Percentiles rank a stretch among this genome's conserved stretches.
These are phyloP conservation scores for Linum lewisii DNA, from an alignment of 345 rosid species.

Conservation along the genomic window DNA sequence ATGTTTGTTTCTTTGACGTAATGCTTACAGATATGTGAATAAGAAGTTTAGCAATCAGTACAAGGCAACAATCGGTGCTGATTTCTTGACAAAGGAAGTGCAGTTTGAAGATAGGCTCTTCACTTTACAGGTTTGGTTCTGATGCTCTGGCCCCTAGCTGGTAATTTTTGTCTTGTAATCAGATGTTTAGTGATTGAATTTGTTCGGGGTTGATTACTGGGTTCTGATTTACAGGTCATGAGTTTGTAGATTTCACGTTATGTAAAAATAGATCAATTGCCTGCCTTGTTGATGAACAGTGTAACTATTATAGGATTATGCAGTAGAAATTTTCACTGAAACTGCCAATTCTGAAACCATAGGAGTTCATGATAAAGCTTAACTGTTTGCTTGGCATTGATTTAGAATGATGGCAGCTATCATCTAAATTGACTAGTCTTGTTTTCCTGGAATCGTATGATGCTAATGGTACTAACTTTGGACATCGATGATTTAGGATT, in stretches of 20 bases:
- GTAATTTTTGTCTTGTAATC: neutral
- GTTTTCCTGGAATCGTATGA: neutral
- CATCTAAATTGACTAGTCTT: neutral
- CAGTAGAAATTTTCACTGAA: too few relatives aligned
- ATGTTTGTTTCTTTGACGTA: slow-evolving; percentile 1
- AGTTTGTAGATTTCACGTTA: too few relatives aligned
- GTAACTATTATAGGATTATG: too few relatives aligned
- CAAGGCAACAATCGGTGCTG: slow-evolving; percentile 17
- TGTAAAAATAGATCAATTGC: too few relatives aligned
- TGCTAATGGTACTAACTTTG: neutral
- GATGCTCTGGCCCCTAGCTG: neutral
- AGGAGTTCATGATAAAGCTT: neutral
- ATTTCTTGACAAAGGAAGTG: slow-evolving; percentile 17
- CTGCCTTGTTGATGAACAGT: too few relatives aligned
- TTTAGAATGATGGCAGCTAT: neutral
- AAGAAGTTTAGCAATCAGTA: slow-evolving; percentile 17
- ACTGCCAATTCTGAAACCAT: neutral
- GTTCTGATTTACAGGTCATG: neutral
- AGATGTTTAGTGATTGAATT: neutral
- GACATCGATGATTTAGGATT: neutral
- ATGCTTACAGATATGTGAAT: slow-evolving; percentile 12
- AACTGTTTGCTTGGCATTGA: neutral
- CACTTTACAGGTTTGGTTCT: slow-evolving; percentile 12
- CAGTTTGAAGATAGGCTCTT: slow-evolving; percentile 20
- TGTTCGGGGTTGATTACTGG: neutral